These are phyloP conservation scores for Trichoderma oligosporum DNA, from an alignment of 2,329 filamentous ascomycete genomes.

Conservation along the genomic window DNA sequence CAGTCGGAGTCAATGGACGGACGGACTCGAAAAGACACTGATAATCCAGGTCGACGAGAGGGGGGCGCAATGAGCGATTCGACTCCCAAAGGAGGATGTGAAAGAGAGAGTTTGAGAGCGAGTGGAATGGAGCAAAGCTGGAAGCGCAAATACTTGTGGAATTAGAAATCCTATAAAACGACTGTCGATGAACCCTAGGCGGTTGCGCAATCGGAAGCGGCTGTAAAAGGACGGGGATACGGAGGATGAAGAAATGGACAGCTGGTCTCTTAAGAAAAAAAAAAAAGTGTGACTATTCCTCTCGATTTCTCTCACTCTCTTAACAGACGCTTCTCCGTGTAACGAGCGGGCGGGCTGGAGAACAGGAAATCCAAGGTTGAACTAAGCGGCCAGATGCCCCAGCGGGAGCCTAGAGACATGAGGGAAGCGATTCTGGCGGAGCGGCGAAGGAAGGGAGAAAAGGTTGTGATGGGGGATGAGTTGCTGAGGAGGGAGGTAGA, in stretches of 20 bases:
- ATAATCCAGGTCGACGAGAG: neutral
- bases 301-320: neutral
- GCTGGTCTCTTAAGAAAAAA: too few species aligned
- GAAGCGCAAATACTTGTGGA: neutral
- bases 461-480: neutral
- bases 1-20: slow-evolving; percentile 8
- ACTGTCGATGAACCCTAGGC: slow-evolving; percentile 1
- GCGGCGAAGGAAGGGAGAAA: neutral
- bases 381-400: slow-evolving; percentile 18
- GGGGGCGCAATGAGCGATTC: slow-evolving; percentile 4
- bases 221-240: neutral
- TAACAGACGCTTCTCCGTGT: slow-evolving; percentile 1
- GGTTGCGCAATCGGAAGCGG: slow-evolving; percentile 10
- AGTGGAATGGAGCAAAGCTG: neutral
- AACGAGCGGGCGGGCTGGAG: slow-evolving; percentile 7
- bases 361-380: slow-evolving; percentile 14
- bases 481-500: slow-evolving; percentile 15
- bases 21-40: neutral
- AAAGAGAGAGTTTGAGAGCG: neutral
- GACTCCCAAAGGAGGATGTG: neutral
- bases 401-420: slow-evolving; percentile 16
- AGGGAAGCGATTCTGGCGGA: slow-evolving; percentile 17
- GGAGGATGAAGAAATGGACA: neutral
- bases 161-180: neutral
- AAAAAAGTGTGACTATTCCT: neutral